Base-by-base conservation (phyloP, 2,329 filamentous ascomycete genomes). In the Diplodia scrobiculata region DNA sequence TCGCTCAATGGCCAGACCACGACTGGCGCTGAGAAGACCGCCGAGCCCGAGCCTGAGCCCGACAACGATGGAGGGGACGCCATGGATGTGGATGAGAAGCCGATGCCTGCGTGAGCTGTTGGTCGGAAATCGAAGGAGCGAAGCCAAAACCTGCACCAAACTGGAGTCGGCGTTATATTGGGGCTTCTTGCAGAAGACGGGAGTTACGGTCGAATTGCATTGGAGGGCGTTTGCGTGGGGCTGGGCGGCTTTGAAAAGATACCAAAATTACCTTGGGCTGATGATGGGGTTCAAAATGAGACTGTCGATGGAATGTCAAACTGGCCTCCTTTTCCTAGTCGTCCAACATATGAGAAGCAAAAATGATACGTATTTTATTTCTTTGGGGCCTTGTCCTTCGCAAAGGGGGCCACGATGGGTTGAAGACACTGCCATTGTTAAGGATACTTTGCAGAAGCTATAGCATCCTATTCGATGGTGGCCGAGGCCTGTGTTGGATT, bases 11-110 rank as follows among this genome's bases (percentile, higher is more conserved):
- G 36, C 36, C 65, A 66, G 19, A 50, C 55, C 14, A 50, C 55
- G 25, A 48, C 55, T 11, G 50, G 48, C 6, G 65, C 54, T 6
- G 63, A 58, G 36, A 52, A 51, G 9, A 36, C 6, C 7, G 10
- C 9, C 2, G 54, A 55, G 7, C 29, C 17, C 27, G 53, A 62
- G 6, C 41, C 41, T 9, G 41, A 45, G 9, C 41, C 34, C 7
- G 34, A 36, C 5, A 32, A 36, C 5, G 7, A 36, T 14, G 51
- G 27, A 36, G 65, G 52, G 29, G 67, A 64, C 21, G 47, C 47
- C n/a, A 67, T 66, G 58, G 52, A 65, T 10, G 29, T 65, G 32
- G 65, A 66, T 19, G 51, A 53, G 45, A 66, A 50, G 27, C 58
- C 58, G 9, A 25, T 29, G 13, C 29, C 58, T 34, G 58, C 29